Conservation (phyloP, 768 basidiomycete species). For the Xerocomus potaroensis region DNA sequence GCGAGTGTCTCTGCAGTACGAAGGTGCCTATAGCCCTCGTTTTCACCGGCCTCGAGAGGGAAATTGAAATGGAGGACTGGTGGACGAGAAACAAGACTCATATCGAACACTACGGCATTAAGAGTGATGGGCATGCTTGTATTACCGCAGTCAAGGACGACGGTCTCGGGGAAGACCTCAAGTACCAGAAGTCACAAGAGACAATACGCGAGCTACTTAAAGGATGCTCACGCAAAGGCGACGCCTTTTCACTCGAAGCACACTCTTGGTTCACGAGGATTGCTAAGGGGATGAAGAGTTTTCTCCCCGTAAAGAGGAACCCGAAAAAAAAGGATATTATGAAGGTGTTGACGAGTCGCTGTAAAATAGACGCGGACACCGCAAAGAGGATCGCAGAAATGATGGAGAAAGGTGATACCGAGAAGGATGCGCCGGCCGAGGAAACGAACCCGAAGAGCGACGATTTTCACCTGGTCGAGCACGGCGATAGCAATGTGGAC, state of each 20-base stretch:
- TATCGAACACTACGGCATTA: conserved; percentile 23
- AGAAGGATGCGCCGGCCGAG: too few species aligned
- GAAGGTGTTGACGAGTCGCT: conserved; percentile 19
- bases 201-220: conserved; percentile 19
- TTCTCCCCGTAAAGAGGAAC: conserved; percentile 11
- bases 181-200: conserved; percentile 22
- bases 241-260: conserved; percentile 12
- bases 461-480: too few species aligned
- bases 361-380: conserved; percentile 24
- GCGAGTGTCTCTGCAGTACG: conserved; percentile 35
- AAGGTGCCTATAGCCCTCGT: conserved; percentile 38
- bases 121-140: conserved; percentile 30
- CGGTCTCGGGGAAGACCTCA: conserved; percentile 13
- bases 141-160: conserved; percentile 25
- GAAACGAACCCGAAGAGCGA: too few species aligned
- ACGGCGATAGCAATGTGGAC: too few species aligned
- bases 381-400: conserved; percentile 22
- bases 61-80: conserved; percentile 32
- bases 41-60: conserved; percentile 39
- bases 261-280: conserved; percentile 18
- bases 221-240: conserved; percentile 10
- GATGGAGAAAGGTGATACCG: conserved; percentile 20
- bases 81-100: conserved; percentile 26
- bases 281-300: conserved; percentile 8
- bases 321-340: conserved; percentile 20